Evolutionary conservation across 2,329 filamentous ascomycete species (phyloP), one percentile per base, ranked within the genome.

Genomic region (Akanthomyces muscarius): DNA sequence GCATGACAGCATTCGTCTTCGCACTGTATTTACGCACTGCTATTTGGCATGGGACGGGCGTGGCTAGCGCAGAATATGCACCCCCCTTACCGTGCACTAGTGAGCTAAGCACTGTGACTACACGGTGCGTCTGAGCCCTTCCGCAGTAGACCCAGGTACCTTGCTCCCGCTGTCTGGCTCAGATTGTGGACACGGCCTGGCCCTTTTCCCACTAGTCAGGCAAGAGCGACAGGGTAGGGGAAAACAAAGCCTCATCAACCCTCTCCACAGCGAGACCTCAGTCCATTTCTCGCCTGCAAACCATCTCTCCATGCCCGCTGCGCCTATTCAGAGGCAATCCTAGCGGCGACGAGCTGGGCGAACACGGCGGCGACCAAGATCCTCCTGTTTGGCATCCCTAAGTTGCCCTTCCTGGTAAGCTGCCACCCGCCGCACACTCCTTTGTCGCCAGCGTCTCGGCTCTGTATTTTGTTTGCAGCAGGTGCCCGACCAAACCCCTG

Each of bases 241-340:
- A 77, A 76, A 76, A 74, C 75, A 75, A 77, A 77, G 75, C 76
- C 75, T 78, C 76, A 76, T 70, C 71, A 70, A 70, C 71, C 69
- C 72, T 73, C 66, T 73, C 70, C 68, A 67, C 68, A 64, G 65
- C 66, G 68, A 67, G 69, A 68, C 66, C 59, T 63, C 64, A 66
- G 45, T 61, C 58, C 63, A 71, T 68, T 72, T 66, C 64, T 63
- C 56, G 60, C 62, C 62, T 63, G 48, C 47, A 64, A 54, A 62
- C 67, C 66, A 67, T 68, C 68, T 69, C 70, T 71, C 69, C 71
- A 72, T 75, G 71, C 70, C 68, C 68, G 69, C 71, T 69, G 69
- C 70, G 75, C 72, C 71, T 73, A 74, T 76, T 76, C 70, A 70
- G 73, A 76, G 73, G 74, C 74, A 75, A 71, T 74, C 70, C 67